phyloP scores from a whole-genome alignment of 306 rosid species.

The Canavalia ensiformis region DNA sequence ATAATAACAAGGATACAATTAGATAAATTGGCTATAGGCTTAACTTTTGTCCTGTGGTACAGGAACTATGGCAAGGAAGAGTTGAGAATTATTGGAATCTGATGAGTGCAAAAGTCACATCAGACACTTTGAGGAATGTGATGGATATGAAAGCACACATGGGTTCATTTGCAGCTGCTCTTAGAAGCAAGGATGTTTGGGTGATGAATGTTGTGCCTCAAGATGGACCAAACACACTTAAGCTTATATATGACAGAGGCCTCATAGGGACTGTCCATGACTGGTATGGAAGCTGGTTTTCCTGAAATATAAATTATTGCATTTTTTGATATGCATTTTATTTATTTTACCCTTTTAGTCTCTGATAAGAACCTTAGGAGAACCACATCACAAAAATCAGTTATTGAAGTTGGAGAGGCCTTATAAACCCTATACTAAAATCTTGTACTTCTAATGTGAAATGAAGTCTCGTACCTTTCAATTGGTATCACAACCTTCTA shows the following conservation, averaged over 20 bases:
- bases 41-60: slow-evolving; percentile 39
- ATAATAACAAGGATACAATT: slow-evolving; percentile 11
- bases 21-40: slow-evolving; percentile 2
- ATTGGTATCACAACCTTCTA: too few species aligned
- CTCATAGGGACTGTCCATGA: slow-evolving; percentile 78
- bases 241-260: slow-evolving; percentile 88
- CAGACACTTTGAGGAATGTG: slow-evolving; percentile 77
- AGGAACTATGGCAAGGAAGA: slow-evolving; percentile 87
- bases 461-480: too few species aligned
- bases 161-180: slow-evolving; percentile 93
- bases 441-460: too few species aligned
- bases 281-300: slow-evolving; percentile 62
- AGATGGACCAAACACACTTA: slow-evolving; percentile 90
- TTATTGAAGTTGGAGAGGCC: too few species aligned
- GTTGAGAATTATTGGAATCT: slow-evolving; percentile 88
- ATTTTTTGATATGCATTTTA: not conserved
- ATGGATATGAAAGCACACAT: slow-evolving; percentile 96
- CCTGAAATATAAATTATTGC: slow-evolving; percentile 14
- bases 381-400: too few species aligned
- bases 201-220: slow-evolving; percentile 92
- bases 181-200: slow-evolving; percentile 85
- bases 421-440: too few species aligned
- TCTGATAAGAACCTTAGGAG: too few species aligned
- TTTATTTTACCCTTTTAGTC: not conserved
- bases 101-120: slow-evolving; percentile 65